phyloP scores from a whole-genome alignment of 106 monocot genomes.

The Dioscorea alata region DNA sequence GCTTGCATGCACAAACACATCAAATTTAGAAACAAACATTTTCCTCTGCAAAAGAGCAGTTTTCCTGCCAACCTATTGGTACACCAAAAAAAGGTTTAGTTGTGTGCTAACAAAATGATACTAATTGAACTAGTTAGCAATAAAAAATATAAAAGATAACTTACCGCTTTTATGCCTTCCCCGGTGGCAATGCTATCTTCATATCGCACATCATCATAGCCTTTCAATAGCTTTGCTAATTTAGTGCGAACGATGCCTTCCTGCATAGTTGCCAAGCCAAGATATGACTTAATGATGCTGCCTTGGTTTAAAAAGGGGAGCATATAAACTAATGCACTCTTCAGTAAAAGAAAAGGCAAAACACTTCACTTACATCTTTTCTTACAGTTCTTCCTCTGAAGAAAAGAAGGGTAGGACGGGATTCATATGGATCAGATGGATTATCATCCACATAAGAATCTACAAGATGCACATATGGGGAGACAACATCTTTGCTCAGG shows the following conservation, averaged over 20 bases:
- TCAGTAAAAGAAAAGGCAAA: neutral
- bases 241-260: slow-evolving; percentile 77
- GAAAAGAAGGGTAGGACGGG: slow-evolving; percentile 79
- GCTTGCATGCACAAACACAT: too few relatives aligned
- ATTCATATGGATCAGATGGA: slow-evolving; percentile 63
- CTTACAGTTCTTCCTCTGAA: slow-evolving; percentile 90
- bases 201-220: slow-evolving; percentile 55
- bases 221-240: slow-evolving; percentile 67
- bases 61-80: too few relatives aligned
- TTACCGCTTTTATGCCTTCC: slow-evolving; percentile 77
- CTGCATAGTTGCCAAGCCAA: slow-evolving; percentile 26
- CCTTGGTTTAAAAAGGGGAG: neutral
- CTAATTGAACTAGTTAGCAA: too few relatives aligned
- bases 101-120: too few relatives aligned
- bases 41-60: too few relatives aligned
- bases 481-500: slow-evolving; percentile 80
- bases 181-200: slow-evolving; percentile 82
- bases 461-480: slow-evolving; percentile 89
- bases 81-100: too few relatives aligned
- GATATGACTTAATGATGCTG: neutral
- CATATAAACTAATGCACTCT: neutral
- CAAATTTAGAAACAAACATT: too few relatives aligned
- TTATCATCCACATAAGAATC: slow-evolving; percentile 62
- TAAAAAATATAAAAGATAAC: slow-evolving; percentile 1
- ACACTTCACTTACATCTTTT: slow-evolving; percentile 69